phyloP scores from a whole-genome alignment of 2,329 filamentous ascomycete genomes.

The Scedosporium aurantiacum region DNA sequence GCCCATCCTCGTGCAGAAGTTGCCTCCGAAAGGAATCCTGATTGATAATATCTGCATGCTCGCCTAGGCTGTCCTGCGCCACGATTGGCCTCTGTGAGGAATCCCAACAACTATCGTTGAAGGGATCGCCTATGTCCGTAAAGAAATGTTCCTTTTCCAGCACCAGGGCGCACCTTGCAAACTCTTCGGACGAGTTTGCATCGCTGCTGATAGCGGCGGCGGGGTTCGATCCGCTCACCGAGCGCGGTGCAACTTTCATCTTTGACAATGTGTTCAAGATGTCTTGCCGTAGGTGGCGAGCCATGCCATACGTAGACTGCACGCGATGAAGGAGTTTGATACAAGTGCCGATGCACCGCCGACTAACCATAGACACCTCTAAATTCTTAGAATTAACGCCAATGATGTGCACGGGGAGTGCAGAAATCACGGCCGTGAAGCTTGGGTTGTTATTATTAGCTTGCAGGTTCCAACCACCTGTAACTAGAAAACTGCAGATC shows the following conservation, averaged over 20 bases:
- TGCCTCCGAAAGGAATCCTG: not conserved
- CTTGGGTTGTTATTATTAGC: not conserved
- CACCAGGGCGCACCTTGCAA: not conserved
- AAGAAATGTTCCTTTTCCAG: not conserved
- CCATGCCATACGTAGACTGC: not conserved
- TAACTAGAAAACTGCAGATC: not conserved
- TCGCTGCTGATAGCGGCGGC: not conserved
- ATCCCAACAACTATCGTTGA: constrained; percentile 3
- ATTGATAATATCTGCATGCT: not conserved
- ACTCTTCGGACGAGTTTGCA: not conserved
- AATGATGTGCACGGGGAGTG: constrained; percentile 2
- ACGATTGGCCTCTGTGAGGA: not conserved
- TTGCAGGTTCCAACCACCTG: too few relatives aligned
- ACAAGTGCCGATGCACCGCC: not conserved
- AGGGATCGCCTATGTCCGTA: constrained; percentile 2
- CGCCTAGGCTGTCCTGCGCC: not conserved
- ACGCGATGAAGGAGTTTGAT: not conserved
- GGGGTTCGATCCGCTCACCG: not conserved
- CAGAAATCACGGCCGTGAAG: constrained; percentile 4
- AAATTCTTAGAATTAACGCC: not conserved
- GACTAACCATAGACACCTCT: not conserved
- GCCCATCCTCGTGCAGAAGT: not conserved
- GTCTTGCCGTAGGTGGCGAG: not conserved
- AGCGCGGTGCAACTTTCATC: not conserved
- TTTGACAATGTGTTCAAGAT: not conserved